Percentiles rank a stretch among this genome's conserved stretches.
Conservation (phyloP, 306 rosid genomes). For the Acacia melanoxylon region DNA sequence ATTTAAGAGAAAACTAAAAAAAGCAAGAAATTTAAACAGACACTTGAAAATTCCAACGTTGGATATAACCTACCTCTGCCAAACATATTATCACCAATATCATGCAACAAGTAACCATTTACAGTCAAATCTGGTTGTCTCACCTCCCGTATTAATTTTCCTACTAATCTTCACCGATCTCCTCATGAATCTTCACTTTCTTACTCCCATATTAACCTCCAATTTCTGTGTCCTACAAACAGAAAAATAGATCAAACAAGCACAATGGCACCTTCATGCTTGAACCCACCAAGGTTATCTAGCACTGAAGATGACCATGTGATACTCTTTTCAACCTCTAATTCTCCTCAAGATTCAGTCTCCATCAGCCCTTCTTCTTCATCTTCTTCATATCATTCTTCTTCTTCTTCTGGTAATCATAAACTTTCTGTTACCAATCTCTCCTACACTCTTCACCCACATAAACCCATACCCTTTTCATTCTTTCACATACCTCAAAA, state of each 20-base stretch:
- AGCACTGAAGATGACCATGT: constrained; percentile 54
- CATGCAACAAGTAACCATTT: background rate
- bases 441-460: constrained; percentile 53
- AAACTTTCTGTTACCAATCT: constrained; percentile 56
- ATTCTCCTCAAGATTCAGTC: constrained; percentile 64
- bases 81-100: background rate
- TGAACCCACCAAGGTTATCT: constrained; percentile 36
- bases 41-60: background rate
- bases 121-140: background rate
- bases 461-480: constrained; percentile 37
- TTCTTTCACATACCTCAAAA: constrained; percentile 40
- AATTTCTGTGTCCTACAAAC: background rate
- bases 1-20: background rate
- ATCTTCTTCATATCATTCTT: background rate
- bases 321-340: constrained; percentile 47
- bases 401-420: background rate
- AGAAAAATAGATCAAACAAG: background rate
- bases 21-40: background rate
- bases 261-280: constrained; percentile 44
- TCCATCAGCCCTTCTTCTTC: constrained; percentile 11
- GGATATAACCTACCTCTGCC: constrained; percentile 6
- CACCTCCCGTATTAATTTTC: background rate
- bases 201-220: background rate
- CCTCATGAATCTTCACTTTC: background rate
- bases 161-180: background rate